Evolutionary conservation across 345 rosid species (phyloP).

Genomic region (Mallotus nudiflorus): DNA sequence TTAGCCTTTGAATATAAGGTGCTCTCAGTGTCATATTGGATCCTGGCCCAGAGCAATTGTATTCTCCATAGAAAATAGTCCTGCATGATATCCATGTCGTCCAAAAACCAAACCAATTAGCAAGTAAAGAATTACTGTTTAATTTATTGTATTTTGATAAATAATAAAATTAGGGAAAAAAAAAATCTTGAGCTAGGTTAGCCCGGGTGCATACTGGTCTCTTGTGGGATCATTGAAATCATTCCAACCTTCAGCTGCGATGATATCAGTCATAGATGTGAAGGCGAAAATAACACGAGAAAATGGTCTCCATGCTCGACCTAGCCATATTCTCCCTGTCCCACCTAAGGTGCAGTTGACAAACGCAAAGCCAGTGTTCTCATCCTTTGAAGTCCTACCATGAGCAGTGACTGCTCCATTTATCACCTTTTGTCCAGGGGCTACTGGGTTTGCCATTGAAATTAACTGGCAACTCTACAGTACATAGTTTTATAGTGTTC

Average conservation of each 20-base stretch:
- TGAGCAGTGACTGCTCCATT: slow-evolving; percentile 90
- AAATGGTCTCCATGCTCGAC: slow-evolving; percentile 89
- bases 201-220: slow-evolving; percentile 48
- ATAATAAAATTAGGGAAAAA: neutral
- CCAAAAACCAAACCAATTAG: no score
- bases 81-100: slow-evolving; percentile 37
- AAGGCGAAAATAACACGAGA: slow-evolving; percentile 69
- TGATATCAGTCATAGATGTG: slow-evolving; percentile 68
- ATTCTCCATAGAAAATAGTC: slow-evolving; percentile 72
- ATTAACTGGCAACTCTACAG: slow-evolving; percentile 65
- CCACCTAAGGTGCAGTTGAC: slow-evolving; percentile 72
- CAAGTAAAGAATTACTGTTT: neutral
- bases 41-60: slow-evolving; percentile 74
- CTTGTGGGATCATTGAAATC: slow-evolving; percentile 78
- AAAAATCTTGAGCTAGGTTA: neutral
- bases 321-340: slow-evolving; percentile 82
- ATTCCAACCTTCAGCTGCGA: slow-evolving; percentile 89
- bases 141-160: no score
- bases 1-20: slow-evolving; percentile 61
- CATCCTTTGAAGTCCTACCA: slow-evolving; percentile 67
- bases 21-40: slow-evolving; percentile 55
- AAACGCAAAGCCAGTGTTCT: slow-evolving; percentile 71
- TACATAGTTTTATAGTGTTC: neutral
- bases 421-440: slow-evolving; percentile 55
- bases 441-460: slow-evolving; percentile 74